phyloP scores from a whole-genome alignment of 805 yeast species.

The Schizosaccharomyces lindneri region DNA sequence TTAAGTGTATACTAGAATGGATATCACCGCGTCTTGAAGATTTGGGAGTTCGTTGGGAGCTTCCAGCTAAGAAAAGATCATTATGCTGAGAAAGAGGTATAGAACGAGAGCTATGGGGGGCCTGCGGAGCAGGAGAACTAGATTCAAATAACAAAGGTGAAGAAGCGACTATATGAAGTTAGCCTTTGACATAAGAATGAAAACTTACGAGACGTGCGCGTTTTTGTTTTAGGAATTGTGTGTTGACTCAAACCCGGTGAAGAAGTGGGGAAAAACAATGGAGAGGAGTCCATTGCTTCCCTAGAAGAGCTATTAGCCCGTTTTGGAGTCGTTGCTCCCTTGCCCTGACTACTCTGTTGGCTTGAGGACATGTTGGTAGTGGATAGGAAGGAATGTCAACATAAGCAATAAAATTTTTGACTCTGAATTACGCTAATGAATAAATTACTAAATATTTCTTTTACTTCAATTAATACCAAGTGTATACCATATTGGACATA shows the following conservation, averaged over 20 bases:
- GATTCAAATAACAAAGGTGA: constrained; percentile 23
- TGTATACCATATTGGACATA: too few relatives aligned
- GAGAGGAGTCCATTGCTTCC: background rate
- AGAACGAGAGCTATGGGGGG: constrained; percentile 6
- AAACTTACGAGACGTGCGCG: background rate
- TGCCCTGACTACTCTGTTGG: background rate
- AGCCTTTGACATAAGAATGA: background rate
- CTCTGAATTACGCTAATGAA: background rate
- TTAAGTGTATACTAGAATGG: constrained; percentile 37
- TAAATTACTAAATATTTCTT: background rate
- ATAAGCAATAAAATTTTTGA: background rate
- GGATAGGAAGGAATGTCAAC: background rate
- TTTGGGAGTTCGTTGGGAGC: constrained; percentile 12
- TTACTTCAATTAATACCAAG: too few relatives aligned
- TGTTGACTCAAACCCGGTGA: background rate
- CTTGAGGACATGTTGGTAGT: constrained; percentile 1
- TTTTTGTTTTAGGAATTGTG: background rate
- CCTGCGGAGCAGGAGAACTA: constrained; percentile 14
- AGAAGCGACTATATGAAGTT: constrained; percentile 13
- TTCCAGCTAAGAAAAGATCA: constrained; percentile 10
- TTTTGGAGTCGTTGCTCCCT: background rate
- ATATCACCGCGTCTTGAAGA: constrained; percentile 50
- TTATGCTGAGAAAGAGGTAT: background rate
- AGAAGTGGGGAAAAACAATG: background rate
- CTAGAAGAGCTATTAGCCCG: background rate